Conservation (phyloP, 345 rosid genomes). For the Arabidopsis arenosa region DNA sequence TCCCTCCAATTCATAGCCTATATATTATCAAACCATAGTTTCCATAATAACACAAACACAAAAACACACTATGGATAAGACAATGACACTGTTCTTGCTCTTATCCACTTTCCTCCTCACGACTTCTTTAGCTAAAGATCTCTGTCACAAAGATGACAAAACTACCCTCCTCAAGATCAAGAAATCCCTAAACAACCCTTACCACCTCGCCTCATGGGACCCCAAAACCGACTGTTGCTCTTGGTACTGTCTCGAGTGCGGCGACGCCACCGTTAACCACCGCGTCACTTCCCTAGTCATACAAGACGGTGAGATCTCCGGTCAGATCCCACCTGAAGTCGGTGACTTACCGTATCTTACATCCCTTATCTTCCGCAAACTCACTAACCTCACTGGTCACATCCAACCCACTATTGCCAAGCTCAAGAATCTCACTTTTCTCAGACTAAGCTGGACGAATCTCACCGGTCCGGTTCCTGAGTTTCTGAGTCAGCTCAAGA, state of each 20-base stretch:
- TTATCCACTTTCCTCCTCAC: slow-evolving; percentile 36
- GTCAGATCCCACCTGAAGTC: slow-evolving; percentile 56
- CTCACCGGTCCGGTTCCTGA: slow-evolving; percentile 59
- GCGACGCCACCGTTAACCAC: slow-evolving; percentile 48
- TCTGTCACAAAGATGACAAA: slow-evolving; percentile 66
- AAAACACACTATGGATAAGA: slow-evolving; percentile 25
- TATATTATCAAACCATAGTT: slow-evolving; percentile 18
- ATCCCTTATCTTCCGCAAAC: slow-evolving; percentile 53
- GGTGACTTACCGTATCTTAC: slow-evolving; percentile 69
- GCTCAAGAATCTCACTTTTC: slow-evolving; percentile 56
- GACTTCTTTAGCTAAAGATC: slow-evolving; percentile 51
- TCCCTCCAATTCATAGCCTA: background rate
- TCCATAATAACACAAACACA: slow-evolving; percentile 19
- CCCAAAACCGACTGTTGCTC: slow-evolving; percentile 70
- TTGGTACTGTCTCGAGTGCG: slow-evolving; percentile 66
- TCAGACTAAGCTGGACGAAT: slow-evolving; percentile 58
- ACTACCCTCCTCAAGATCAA: slow-evolving; percentile 63
- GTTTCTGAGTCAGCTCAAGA: slow-evolving; percentile 52
- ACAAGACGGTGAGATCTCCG: slow-evolving; percentile 52
- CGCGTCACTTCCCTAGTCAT: slow-evolving; percentile 65
- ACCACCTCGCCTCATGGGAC: slow-evolving; percentile 64
- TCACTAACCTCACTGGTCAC: slow-evolving; percentile 63
- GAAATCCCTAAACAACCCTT: slow-evolving; percentile 63
- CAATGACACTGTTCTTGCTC: slow-evolving; percentile 37
- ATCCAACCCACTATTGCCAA: slow-evolving; percentile 63